Evolutionary conservation across 2,329 filamentous ascomycete genomes (phyloP), one percentile per base, ranked within the genome.

Genomic region (Penicillium vulpinum): DNA sequence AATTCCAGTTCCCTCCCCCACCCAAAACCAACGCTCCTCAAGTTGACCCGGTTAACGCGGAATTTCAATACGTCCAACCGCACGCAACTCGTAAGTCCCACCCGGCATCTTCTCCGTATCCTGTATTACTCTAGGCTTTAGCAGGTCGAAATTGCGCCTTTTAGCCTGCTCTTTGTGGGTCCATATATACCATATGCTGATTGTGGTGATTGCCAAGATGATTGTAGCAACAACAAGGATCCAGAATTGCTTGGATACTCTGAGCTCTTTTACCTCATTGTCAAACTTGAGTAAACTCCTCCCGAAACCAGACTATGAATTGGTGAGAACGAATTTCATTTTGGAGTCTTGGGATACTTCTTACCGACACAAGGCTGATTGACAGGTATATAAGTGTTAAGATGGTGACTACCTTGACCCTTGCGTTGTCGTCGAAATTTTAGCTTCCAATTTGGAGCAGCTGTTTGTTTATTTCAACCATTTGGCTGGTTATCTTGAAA

Each of bases 341-440:
- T 10, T 9, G 9, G 8, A 9, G 7, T 5, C 3, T 29, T 4
- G 21, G 13, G 26, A 8, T 18, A 31, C 36, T 26, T 65, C 68
- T 61, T 56, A 75, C 72, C 6, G 71, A 71, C 1, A 75, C 69
- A 54, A 75, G 75, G 10, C 73, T 75, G 11, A 71, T 67, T 3
- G 74, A 73, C 6, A 71, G 52, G 51, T 70, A 72, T n/a, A 68
- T 65, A 4, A 72, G 36, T 1, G 68, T 69, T 9, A 71, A 62
- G 0, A 72, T 36, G 1, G 68, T 69, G 8, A 70, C 62, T 2
- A 68, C 58, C 15, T 59, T 62, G 15, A 70, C 62, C 0, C 67
- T 70, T 5, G 61, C 61, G 49, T 63, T 68, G 18, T 70, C 68
- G 31, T 69, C 62, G 7, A 70, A 55, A 26, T 16, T 53, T n/a